Evolutionary conservation across 2,329 filamentous ascomycete genomes (phyloP).

Genomic region (Cladorrhinum sp.): DNA sequence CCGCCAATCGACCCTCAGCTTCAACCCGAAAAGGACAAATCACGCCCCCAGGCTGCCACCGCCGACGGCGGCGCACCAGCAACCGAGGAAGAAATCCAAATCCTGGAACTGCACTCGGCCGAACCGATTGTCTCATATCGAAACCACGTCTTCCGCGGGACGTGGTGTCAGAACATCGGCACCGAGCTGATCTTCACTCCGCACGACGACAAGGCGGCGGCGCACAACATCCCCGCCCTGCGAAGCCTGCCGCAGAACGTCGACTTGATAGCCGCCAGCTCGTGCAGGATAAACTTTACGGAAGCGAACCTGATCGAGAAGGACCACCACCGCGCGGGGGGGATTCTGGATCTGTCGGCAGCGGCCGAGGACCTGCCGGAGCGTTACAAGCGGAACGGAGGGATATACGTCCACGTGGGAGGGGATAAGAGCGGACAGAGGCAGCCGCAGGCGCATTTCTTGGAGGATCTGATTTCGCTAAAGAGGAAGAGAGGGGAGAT

Average conservation of each 20-base stretch:
- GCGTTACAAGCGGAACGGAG: conserved; percentile 29
- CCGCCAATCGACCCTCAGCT: conserved; percentile 23
- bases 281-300: conserved; percentile 65
- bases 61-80: conserved; percentile 17
- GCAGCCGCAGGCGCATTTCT: conserved; percentile 52
- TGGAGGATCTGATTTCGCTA: conserved; percentile 62
- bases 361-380: conserved; percentile 25
- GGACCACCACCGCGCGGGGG: conserved; percentile 36
- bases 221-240: conserved; percentile 39
- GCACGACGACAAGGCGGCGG: conserved; percentile 39
- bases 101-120: conserved; percentile 74
- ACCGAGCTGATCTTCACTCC: conserved; percentile 73
- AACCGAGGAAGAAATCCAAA: conserved; percentile 54
- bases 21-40: conserved; percentile 19
- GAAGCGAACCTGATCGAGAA: conserved; percentile 54
- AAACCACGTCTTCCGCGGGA: conserved; percentile 72
- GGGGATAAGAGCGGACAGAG: conserved; percentile 48
- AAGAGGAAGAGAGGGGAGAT: conserved; percentile 63
- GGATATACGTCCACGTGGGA: conserved; percentile 44
- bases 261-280: conserved; percentile 69
- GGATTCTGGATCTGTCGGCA: background rate
- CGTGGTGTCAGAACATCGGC: conserved; percentile 80
- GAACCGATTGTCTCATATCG: conserved; percentile 79
- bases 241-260: conserved; percentile 56
- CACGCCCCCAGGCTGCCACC: no score